Evolutionary conservation across 163 green algal genomes (phyloP).

Genomic region (Trebouxia gelatinosa): DNA sequence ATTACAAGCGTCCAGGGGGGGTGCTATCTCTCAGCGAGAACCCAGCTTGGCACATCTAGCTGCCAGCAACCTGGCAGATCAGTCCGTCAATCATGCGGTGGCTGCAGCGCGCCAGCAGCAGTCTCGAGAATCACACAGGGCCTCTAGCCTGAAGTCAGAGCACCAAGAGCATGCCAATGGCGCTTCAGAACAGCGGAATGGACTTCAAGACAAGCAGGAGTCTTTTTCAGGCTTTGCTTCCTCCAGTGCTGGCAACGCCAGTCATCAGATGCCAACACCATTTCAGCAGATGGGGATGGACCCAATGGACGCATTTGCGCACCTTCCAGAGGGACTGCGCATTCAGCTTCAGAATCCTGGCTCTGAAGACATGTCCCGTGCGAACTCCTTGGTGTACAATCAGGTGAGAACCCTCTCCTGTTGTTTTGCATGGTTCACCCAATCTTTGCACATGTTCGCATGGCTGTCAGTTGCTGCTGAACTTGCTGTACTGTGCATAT

Average conservation of each 20-base stretch:
- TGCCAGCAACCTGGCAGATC: conserved; percentile 15
- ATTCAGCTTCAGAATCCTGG: conserved; percentile 14
- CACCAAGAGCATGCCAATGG: not conserved
- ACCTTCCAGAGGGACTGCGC: conserved; percentile 20
- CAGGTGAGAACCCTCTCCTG: no score
- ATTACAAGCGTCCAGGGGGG: not conserved
- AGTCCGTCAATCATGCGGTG: not conserved
- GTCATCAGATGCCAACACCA: not conserved
- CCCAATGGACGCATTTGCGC: conserved; percentile 18
- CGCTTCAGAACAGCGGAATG: not conserved
- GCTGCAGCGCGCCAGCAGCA: not conserved
- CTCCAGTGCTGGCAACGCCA: not conserved
- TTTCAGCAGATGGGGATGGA: not conserved
- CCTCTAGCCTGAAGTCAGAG: not conserved
- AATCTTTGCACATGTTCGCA: no score
- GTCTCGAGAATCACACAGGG: not conserved
- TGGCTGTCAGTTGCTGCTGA: no score
- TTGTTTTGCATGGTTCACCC: no score
- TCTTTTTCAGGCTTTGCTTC: conserved; percentile 7
- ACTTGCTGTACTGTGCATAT: no score
- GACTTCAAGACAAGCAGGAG: not conserved
- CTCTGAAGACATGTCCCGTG: not conserved
- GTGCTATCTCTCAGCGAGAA: not conserved
- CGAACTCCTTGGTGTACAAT: conserved; percentile 19
- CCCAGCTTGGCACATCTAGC: conserved; percentile 12